A percentile compares a stretch with the other conserved stretches of the same genome.
phyloP scores from a whole-genome alignment of 495 filamentous ascomycete genomes.

The Neurospora sp. region DNA sequence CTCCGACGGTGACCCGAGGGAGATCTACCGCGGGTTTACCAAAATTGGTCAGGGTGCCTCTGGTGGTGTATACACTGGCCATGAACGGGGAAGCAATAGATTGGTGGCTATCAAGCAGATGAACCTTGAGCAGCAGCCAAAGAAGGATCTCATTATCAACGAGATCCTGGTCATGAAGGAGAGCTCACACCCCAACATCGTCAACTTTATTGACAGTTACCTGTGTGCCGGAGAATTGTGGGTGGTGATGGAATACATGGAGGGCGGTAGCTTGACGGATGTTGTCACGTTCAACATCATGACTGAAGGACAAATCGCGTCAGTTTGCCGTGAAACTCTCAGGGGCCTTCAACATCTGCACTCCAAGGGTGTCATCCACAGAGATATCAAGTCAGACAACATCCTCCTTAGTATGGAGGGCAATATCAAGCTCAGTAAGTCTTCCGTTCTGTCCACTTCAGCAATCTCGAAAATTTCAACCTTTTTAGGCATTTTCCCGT shows the following conservation, averaged over 20 bases:
- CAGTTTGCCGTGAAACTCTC: constrained; percentile 87
- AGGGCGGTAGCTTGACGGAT: constrained; percentile 93
- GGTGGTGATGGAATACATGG: constrained; percentile 99
- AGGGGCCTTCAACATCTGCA: constrained; percentile 90
- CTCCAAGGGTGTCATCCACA: constrained; percentile 94
- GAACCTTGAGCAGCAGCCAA: constrained; percentile 96
- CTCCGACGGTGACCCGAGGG: constrained; percentile 75
- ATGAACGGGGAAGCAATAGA: constrained; percentile 69
- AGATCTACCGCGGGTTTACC: constrained; percentile 74
- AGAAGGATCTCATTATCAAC: constrained; percentile 98
- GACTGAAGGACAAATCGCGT: constrained; percentile 92
- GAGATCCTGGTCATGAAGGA: constrained; percentile 99
- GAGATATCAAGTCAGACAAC: constrained; percentile 98
- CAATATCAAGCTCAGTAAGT: constrained; percentile 94
- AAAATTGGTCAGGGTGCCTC: constrained; percentile 98
- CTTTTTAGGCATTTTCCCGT: neutral
- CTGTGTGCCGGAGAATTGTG: constrained; percentile 81
- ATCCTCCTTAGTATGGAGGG: constrained; percentile 91
- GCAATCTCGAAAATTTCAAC: constrained; percentile 2
- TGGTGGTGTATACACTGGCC: constrained; percentile 89
- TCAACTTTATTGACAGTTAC: constrained; percentile 97
- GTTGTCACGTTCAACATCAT: constrained; percentile 99
- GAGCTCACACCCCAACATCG: constrained; percentile 94
- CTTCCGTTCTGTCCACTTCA: neutral
- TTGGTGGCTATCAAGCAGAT: constrained; percentile 99